These are phyloP conservation scores for Myxozyma geophila DNA, from an alignment of 805 yeast genomes.

Conservation along the genomic window DNA sequence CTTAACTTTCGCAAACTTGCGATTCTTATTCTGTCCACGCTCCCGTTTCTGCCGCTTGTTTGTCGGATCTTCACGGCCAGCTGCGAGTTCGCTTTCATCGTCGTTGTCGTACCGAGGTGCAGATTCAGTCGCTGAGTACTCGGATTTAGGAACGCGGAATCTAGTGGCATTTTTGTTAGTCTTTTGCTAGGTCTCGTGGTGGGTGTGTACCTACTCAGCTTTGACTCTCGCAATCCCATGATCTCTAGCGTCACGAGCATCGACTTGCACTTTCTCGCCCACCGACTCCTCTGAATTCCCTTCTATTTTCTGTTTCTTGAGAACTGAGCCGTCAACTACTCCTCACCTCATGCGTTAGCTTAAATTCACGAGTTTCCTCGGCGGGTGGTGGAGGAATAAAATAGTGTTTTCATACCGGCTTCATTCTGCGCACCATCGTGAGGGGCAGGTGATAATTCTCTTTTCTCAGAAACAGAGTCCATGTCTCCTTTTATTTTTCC, in stretches of 20 bases:
- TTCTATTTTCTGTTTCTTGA: background rate
- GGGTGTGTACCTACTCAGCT: conserved; percentile 63
- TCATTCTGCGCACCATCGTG: too few relatives aligned
- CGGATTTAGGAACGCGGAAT: conserved; percentile 2
- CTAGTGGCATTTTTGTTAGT: background rate
- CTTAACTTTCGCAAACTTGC: conserved; percentile 72
- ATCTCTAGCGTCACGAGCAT: conserved; percentile 30
- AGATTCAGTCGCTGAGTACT: background rate
- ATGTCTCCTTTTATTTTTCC: too few relatives aligned
- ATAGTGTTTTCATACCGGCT: too few relatives aligned
- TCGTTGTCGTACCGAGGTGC: conserved; percentile 4
- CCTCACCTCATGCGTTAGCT: too few relatives aligned
- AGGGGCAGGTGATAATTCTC: too few relatives aligned
- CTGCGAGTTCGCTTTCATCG: background rate
- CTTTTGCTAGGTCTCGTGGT: background rate
- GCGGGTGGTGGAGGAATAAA: background rate
- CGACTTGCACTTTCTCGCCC: background rate
- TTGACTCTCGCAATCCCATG: conserved; percentile 81
- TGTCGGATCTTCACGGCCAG: background rate
- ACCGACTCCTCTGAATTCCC: background rate
- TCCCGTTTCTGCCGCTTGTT: conserved; percentile 26
- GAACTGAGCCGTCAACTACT: too few relatives aligned
- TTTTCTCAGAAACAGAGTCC: too few relatives aligned
- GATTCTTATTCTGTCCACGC: conserved; percentile 82
- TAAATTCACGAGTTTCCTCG: background rate